A percentile compares a stretch with the other conserved stretches of the same genome.
Evolutionary conservation across 495 filamentous ascomycete species (phyloP).

Genomic region (Tetracladium setigerum): DNA sequence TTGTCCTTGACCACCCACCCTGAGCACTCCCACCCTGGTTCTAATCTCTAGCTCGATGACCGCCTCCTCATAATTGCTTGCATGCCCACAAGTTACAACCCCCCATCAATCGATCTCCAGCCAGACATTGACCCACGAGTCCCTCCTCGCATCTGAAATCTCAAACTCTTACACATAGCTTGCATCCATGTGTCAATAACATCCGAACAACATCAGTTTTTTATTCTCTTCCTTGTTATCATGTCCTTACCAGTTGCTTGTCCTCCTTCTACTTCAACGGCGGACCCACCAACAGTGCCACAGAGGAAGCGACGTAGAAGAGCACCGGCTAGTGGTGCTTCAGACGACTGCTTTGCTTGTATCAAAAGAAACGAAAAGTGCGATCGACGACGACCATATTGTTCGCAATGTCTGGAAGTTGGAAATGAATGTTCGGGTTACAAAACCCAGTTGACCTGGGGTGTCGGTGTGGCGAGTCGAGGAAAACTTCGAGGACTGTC

Average conservation of each 20-base stretch:
- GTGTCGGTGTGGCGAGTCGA: constrained; percentile 90
- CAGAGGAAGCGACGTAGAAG: constrained; percentile 78
- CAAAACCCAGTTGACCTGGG: constrained; percentile 96
- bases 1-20: not conserved
- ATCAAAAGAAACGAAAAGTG: constrained; percentile 74
- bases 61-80: constrained; percentile 15
- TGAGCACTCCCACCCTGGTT: constrained; percentile 4
- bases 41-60: constrained; percentile 9
- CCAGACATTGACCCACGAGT: no score
- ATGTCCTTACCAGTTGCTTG: constrained; percentile 23
- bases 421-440: constrained; percentile 95
- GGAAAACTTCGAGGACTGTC: constrained; percentile 90
- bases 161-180: no score
- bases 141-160: no score
- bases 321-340: constrained; percentile 80
- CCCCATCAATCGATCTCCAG: no score
- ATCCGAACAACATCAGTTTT: no score
- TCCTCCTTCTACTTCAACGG: constrained; percentile 13
- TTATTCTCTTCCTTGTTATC: constrained; percentile 1
- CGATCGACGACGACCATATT: constrained; percentile 90
- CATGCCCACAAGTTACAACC: constrained; percentile 7
- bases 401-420: constrained; percentile 84
- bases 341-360: constrained; percentile 95
- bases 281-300: constrained; percentile 21
- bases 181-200: no score